Percentiles rank a stretch among this genome's conserved stretches.
These are phyloP conservation scores for Pseudocercospora cruenta DNA, from an alignment of 2,329 filamentous ascomycete species.

Conservation along the genomic window DNA sequence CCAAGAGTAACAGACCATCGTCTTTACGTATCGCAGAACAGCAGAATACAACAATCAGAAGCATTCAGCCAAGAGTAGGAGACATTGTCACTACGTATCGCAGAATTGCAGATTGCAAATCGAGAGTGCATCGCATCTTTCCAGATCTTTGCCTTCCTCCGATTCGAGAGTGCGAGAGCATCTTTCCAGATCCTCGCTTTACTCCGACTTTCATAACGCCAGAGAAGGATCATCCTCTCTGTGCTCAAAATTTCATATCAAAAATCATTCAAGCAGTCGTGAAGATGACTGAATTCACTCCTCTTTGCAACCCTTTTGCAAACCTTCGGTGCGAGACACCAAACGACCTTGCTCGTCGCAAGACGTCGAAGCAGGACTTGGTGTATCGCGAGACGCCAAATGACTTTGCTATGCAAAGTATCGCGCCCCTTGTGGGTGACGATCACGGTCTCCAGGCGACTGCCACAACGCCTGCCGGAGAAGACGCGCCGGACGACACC, in stretches of 20 bases:
- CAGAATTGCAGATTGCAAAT: not conserved
- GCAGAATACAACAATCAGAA: not conserved
- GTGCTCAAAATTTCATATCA: not conserved
- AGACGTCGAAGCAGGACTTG: not conserved
- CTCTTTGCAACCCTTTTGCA: constrained; percentile 2
- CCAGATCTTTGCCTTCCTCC: not conserved
- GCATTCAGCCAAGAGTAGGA: not conserved
- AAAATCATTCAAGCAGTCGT: not conserved
- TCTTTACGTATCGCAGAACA: not conserved
- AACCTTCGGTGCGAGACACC: constrained; percentile 2
- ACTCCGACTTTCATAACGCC: not conserved
- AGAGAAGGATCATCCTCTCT: not conserved
- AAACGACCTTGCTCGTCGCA: not conserved
- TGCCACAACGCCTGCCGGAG: not conserved
- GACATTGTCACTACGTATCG: not conserved
- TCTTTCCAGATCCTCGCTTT: not conserved
- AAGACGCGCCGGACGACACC: not conserved
- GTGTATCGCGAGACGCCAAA: not conserved
- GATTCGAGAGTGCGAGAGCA: not conserved
- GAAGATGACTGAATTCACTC: not conserved
- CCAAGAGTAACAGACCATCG: not conserved
- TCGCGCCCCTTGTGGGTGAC: not conserved
- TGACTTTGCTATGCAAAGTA: not conserved
- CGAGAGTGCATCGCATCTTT: too few species aligned
- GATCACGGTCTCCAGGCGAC: not conserved